These are phyloP conservation scores for Phytophthora quininea DNA, from an alignment of 352 stramenopile genomes.

Conservation along the genomic window DNA sequence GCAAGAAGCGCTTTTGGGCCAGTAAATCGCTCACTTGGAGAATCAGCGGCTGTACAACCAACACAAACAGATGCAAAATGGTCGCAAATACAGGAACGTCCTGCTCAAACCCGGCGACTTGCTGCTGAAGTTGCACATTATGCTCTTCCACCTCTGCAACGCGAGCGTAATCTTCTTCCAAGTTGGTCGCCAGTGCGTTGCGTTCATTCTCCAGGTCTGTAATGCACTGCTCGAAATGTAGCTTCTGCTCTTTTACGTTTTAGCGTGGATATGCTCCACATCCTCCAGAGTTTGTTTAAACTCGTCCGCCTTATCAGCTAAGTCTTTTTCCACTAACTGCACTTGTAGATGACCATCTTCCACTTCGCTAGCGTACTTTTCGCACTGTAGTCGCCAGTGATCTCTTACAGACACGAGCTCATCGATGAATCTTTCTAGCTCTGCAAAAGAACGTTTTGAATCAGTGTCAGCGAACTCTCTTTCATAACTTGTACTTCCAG, in stretches of 20 bases:
- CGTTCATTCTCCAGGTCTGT: constrained; percentile 50
- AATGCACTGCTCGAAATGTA: constrained; percentile 34
- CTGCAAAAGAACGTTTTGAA: constrained; percentile 9
- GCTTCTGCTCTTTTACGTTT: constrained; percentile 49
- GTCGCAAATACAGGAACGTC: constrained; percentile 54
- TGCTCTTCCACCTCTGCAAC: constrained; percentile 16
- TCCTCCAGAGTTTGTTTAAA: constrained; percentile 45
- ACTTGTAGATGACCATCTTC: constrained; percentile 30
- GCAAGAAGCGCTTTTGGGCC: constrained; percentile 60
- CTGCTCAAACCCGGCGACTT: constrained; percentile 41
- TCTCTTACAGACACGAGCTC: constrained; percentile 25
- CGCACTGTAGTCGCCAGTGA: constrained; percentile 23
- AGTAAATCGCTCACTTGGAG: constrained; percentile 74
- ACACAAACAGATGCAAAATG: constrained; percentile 63
- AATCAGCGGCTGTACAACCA: constrained; percentile 60
- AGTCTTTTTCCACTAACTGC: constrained; percentile 35
- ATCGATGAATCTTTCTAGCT: constrained; percentile 31
- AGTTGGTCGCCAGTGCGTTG: constrained; percentile 24
- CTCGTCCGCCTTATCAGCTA: constrained; percentile 39
- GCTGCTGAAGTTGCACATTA: constrained; percentile 33
- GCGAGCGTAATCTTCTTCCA: constrained; percentile 34
- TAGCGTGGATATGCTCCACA: constrained; percentile 47
- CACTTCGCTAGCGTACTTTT: constrained; percentile 23
- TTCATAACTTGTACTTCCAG: not conserved
- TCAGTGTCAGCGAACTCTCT: constrained; percentile 8